These are phyloP conservation scores for Salmacisia buchloeana DNA, from an alignment of 1,284 basidiomycete genomes.

Conservation along the genomic window DNA sequence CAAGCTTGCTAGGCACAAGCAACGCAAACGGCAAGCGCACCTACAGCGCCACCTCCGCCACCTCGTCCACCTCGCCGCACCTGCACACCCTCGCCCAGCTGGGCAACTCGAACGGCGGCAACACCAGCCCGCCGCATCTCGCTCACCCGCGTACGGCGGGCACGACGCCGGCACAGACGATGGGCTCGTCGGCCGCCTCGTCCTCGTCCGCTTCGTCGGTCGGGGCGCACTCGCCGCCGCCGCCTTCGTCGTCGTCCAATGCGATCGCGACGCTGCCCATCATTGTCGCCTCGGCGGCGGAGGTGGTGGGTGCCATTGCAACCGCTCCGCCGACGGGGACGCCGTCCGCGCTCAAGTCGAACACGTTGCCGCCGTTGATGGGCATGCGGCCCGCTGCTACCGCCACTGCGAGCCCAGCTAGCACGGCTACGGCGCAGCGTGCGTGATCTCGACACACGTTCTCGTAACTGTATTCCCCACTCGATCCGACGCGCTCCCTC, in stretches of 20 bases:
- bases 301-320: not conserved
- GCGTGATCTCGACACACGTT: too few species aligned
- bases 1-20: not conserved
- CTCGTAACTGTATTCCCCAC: too few species aligned
- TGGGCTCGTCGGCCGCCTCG: not conserved
- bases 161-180: not conserved
- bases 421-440: too few species aligned
- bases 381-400: too few species aligned
- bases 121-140: not conserved
- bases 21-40: too few species aligned
- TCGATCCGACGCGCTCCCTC: too few species aligned
- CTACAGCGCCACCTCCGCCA: not conserved
- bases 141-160: not conserved
- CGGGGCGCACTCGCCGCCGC: not conserved
- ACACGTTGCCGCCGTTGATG: conserved; percentile 5
- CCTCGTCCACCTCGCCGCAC: conserved; percentile 1
- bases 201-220: not conserved
- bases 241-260: not conserved
- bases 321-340: not conserved
- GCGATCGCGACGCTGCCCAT: too few species aligned
- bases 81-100: conserved; percentile 3
- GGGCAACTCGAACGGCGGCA: not conserved
- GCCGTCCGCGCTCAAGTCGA: not conserved
- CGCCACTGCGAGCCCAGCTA: too few species aligned
- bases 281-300: not conserved